A percentile compares a stretch with the other conserved stretches of the same genome.
Evolutionary conservation across 1,284 basidiomycete species (phyloP).

Genomic region (Cutaneotrichosporon mucoides): DNA sequence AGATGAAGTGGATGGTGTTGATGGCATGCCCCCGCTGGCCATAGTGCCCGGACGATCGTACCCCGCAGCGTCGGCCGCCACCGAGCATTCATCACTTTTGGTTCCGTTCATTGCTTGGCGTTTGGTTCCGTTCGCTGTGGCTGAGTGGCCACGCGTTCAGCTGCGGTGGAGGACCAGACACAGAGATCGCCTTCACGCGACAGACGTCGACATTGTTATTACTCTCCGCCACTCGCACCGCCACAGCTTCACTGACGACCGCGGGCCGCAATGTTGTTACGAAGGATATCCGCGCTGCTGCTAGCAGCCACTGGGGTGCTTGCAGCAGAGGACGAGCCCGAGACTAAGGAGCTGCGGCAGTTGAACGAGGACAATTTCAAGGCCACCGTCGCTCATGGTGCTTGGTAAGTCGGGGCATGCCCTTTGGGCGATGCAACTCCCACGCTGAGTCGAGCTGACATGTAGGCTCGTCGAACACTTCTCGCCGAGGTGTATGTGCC

Average conservation of each 20-base stretch:
- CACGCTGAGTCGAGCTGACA: conserved; percentile 7
- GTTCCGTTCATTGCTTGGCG: too few species aligned
- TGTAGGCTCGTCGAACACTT: conserved; percentile 50
- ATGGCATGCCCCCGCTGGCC: too few species aligned
- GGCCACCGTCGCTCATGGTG: conserved; percentile 56
- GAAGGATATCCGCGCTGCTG: too few species aligned
- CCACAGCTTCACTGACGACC: not conserved
- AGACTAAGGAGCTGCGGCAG: conserved; percentile 29
- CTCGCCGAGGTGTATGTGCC: conserved; percentile 46
- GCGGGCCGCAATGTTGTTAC: too few species aligned
- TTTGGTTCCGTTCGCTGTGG: too few species aligned
- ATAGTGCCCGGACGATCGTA: not conserved
- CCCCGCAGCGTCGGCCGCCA: not conserved
- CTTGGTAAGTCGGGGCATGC: conserved; percentile 56
- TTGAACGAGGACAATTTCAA: conserved; percentile 67
- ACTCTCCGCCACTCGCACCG: not conserved
- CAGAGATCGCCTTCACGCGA: too few species aligned
- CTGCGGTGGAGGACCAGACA: too few species aligned
- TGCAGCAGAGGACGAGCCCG: conserved; percentile 3
- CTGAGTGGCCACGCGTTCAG: too few species aligned
- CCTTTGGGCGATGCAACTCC: not conserved
- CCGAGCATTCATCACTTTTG: too few species aligned
- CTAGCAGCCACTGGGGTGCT: conserved; percentile 3
- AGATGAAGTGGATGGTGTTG: not conserved
- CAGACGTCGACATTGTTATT: too few species aligned